Evolutionary conservation across 2,329 filamentous ascomycete genomes (phyloP).

Genomic region (Albifimbria verrucaria): DNA sequence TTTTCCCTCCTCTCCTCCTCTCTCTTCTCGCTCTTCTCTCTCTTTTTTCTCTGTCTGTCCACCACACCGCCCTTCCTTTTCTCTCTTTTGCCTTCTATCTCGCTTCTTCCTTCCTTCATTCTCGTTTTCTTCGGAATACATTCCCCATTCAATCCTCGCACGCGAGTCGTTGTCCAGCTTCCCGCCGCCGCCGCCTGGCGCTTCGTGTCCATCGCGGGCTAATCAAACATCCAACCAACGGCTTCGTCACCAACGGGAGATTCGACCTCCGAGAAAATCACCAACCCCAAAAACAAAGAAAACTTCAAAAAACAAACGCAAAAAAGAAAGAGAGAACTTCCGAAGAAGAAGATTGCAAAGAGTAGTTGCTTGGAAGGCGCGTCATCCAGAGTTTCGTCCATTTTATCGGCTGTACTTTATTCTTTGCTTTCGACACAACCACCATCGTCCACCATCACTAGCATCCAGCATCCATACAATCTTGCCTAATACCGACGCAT

Average conservation of each 20-base stretch:
- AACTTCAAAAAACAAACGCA: conserved; percentile 24
- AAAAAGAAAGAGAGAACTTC: conserved; percentile 19
- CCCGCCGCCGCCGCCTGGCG: conserved; percentile 10
- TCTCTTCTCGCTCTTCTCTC: conserved; percentile 30
- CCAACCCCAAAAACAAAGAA: conserved; percentile 19
- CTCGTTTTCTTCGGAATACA: conserved; percentile 19
- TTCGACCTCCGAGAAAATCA: conserved; percentile 14
- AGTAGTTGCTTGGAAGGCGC: conserved; percentile 4
- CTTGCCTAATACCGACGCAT: background rate
- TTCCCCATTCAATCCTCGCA: conserved; percentile 15
- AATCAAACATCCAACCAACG: background rate
- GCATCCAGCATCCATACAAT: background rate
- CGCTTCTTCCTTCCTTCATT: conserved; percentile 24
- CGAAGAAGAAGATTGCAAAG: conserved; percentile 10
- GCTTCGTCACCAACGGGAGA: conserved; percentile 8
- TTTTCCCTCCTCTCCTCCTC: conserved; percentile 25
- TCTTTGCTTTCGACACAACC: conserved; percentile 15
- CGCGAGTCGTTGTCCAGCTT: conserved; percentile 21
- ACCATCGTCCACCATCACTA: background rate
- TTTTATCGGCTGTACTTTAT: conserved; percentile 36
- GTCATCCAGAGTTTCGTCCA: conserved; percentile 4
- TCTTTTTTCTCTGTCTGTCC: conserved; percentile 18
- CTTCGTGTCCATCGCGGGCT: conserved; percentile 3
- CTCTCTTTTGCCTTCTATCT: conserved; percentile 24
- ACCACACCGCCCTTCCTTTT: conserved; percentile 28